A percentile compares a stretch with the other conserved stretches of the same genome.
phyloP scores from a whole-genome alignment of 345 rosid genomes.

The Populus alba region DNA sequence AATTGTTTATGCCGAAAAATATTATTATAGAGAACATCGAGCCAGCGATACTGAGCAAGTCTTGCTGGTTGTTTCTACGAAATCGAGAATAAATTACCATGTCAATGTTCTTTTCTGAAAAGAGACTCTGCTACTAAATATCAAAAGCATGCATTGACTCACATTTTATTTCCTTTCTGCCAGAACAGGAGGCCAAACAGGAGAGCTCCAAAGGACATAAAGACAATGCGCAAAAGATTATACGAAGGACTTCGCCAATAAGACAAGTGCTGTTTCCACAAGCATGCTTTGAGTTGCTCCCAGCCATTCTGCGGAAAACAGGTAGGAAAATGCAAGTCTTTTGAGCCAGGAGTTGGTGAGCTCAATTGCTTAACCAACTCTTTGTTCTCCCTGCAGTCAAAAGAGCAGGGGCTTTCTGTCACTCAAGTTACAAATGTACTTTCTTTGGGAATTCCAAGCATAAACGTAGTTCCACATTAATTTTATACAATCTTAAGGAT shows the following conservation, averaged over 20 bases:
- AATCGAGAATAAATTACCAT: neutral
- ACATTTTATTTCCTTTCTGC: constrained; percentile 67
- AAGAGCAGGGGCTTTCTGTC: neutral
- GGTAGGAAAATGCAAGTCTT: constrained; percentile 52
- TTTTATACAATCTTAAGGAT: neutral
- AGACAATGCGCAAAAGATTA: constrained; percentile 52
- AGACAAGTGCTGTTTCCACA: constrained; percentile 74
- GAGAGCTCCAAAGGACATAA: constrained; percentile 36
- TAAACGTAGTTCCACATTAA: no score
- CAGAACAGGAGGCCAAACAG: constrained; percentile 62
- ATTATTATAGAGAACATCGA: constrained; percentile 42
- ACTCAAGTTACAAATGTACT: neutral
- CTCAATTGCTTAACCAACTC: constrained; percentile 48
- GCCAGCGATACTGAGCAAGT: constrained; percentile 57
- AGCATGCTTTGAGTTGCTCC: constrained; percentile 67
- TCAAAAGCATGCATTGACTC: neutral
- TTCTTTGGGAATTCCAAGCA: neutral
- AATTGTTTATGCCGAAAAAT: constrained; percentile 66
- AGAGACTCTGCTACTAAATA: neutral
- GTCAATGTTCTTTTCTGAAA: neutral
- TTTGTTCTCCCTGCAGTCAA: constrained; percentile 41
- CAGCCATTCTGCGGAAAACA: constrained; percentile 49
- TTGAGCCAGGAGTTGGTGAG: constrained; percentile 42
- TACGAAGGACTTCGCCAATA: constrained; percentile 85
- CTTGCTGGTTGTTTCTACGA: constrained; percentile 59